Percentiles rank a stretch among this genome's conserved stretches.
These are phyloP conservation scores for Boletus mariae DNA, from an alignment of 1,284 basidiomycete species.

Conservation along the genomic window DNA sequence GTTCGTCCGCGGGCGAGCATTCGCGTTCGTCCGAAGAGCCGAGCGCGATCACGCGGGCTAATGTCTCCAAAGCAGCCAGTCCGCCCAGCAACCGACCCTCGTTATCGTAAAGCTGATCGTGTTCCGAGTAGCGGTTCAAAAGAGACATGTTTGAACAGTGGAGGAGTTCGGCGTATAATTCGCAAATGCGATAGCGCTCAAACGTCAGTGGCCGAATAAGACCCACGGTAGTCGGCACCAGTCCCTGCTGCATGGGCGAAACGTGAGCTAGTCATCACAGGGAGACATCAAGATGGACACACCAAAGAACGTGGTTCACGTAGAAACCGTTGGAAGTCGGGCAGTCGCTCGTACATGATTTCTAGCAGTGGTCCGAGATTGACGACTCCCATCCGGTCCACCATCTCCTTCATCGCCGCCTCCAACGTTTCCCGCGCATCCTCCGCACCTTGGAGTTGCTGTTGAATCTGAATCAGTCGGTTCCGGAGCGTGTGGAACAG, in stretches of 20 bases:
- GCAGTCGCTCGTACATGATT: constrained; percentile 71
- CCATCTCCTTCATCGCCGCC: constrained; percentile 81
- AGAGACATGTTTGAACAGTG: constrained; percentile 99
- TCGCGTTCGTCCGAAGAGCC: constrained; percentile 53
- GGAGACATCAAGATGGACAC: constrained; percentile 27
- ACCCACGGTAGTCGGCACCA: constrained; percentile 70
- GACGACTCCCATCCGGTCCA: constrained; percentile 89
- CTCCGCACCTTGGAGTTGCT: constrained; percentile 54
- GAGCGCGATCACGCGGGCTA: constrained; percentile 75
- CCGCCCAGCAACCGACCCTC: constrained; percentile 82
- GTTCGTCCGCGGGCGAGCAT: constrained; percentile 53
- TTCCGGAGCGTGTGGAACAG: constrained; percentile 95
- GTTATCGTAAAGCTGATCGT: constrained; percentile 70
- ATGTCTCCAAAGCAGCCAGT: constrained; percentile 72
- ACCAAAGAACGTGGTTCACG: constrained; percentile 74
- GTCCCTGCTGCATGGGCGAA: constrained; percentile 45
- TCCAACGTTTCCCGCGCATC: constrained; percentile 73
- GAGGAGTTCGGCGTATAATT: constrained; percentile 93
- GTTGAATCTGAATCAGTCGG: constrained; percentile 83
- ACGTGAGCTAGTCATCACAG: constrained; percentile 10
- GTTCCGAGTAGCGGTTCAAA: constrained; percentile 76
- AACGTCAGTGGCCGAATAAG: constrained; percentile 81
- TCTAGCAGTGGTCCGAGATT: constrained; percentile 84
- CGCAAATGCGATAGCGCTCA: constrained; percentile 96
- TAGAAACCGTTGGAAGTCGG: constrained; percentile 72